Evolutionary conservation across 2,329 filamentous ascomycete genomes (phyloP).

Genomic region (Aspergillus caelatus): DNA sequence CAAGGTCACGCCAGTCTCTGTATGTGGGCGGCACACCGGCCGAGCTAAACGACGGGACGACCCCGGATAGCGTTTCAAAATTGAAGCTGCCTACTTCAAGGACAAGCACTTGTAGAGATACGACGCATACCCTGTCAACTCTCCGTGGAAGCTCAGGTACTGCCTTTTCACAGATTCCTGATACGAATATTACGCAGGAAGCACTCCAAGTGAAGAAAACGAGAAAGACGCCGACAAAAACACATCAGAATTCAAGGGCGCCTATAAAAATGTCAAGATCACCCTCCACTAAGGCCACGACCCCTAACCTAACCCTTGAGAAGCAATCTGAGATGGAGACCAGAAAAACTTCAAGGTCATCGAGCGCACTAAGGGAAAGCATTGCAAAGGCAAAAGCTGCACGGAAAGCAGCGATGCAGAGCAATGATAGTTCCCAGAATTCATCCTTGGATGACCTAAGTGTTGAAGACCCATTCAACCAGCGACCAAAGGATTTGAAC

Average conservation of each 20-base stretch:
- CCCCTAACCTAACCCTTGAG: constrained; percentile 34
- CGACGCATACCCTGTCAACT: constrained; percentile 52
- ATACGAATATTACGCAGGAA: constrained; percentile 32
- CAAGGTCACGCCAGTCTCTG: constrained; percentile 34
- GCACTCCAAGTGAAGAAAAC: constrained; percentile 45
- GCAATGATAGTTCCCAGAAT: constrained; percentile 22
- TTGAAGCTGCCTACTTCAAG: constrained; percentile 26
- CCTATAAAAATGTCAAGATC: constrained; percentile 35
- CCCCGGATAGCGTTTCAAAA: constrained; percentile 28
- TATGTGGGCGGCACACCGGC: constrained; percentile 20
- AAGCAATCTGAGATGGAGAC: constrained; percentile 36
- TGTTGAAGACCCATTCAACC: constrained; percentile 57
- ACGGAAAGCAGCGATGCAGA: constrained; percentile 56
- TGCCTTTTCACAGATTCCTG: constrained; percentile 57
- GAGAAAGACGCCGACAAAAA: constrained; percentile 36
- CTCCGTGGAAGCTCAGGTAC: constrained; percentile 57
- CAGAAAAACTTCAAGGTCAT: constrained; percentile 66
- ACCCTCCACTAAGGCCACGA: constrained; percentile 32
- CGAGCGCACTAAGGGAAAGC: constrained; percentile 79
- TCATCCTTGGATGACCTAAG: constrained; percentile 53
- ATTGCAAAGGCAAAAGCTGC: constrained; percentile 92
- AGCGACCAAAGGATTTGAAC: constrained; percentile 59
- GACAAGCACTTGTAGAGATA: constrained; percentile 40
- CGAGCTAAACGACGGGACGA: constrained; percentile 16
- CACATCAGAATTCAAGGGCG: constrained; percentile 31